Percentiles rank a stretch among this genome's conserved stretches.
phyloP scores from a whole-genome alignment of 768 basidiomycete species.

The Psilocybe azurescens region DNA sequence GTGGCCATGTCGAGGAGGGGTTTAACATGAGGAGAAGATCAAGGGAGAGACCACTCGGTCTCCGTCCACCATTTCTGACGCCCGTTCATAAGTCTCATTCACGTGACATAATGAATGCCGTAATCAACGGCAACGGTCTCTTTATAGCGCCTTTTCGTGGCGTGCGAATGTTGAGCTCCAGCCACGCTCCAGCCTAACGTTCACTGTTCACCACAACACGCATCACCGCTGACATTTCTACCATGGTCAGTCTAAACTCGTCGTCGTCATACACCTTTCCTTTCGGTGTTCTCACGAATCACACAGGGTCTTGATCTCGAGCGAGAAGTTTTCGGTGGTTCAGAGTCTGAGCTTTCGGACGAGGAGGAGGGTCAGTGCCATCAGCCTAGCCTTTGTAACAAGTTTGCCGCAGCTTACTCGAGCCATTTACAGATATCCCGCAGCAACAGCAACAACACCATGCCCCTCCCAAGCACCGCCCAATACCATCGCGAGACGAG shows the following conservation, averaged over 20 bases:
- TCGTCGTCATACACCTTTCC: background rate
- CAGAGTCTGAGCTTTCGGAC: conserved; percentile 83
- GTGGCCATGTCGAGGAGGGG: background rate
- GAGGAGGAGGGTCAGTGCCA: conserved; percentile 61
- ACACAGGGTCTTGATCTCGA: conserved; percentile 47
- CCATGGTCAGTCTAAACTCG: conserved; percentile 24
- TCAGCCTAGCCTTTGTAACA: background rate
- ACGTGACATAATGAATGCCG: background rate
- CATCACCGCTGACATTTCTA: background rate
- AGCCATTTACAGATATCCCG: conserved; percentile 40
- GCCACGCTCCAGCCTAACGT: background rate
- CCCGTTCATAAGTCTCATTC: conserved; percentile 1
- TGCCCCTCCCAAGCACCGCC: conserved; percentile 15
- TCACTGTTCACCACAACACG: conserved; percentile 8
- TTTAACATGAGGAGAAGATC: background rate
- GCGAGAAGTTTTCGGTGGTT: conserved; percentile 82
- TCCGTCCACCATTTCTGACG: conserved; percentile 5
- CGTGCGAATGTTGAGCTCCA: background rate
- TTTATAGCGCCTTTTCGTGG: background rate
- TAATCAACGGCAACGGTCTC: background rate
- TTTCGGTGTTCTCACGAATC: conserved; percentile 7
- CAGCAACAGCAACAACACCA: conserved; percentile 43
- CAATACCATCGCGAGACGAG: conserved; percentile 43
- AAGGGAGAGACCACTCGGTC: background rate
- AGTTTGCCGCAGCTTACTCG: background rate